These are phyloP conservation scores for Monosporozyma yasuniensis DNA, from an alignment of 805 yeast species.

Conservation along the genomic window DNA sequence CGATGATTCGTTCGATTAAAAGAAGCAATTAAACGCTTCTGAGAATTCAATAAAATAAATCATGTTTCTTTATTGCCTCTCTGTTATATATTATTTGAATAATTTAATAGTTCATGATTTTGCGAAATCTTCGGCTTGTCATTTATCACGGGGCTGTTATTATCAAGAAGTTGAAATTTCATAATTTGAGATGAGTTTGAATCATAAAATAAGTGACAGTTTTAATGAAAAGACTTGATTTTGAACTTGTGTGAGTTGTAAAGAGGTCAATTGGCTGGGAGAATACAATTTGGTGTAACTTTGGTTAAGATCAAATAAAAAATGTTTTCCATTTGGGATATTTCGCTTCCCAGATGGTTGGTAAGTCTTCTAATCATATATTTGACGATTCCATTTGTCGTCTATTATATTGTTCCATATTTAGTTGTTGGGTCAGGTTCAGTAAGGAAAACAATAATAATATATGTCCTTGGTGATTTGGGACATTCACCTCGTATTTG, in stretches of 20 bases:
- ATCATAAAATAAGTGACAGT: neutral
- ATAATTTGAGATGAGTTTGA: neutral
- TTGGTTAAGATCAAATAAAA: too few relatives aligned
- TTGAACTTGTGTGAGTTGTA: neutral
- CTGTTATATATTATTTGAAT: neutral
- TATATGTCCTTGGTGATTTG: slow-evolving; percentile 84
- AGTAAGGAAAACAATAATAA: slow-evolving; percentile 48
- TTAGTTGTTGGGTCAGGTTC: slow-evolving; percentile 30
- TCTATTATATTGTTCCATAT: slow-evolving; percentile 30
- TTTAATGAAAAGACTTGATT: neutral
- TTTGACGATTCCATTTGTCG: slow-evolving; percentile 32
- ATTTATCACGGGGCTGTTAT: neutral
- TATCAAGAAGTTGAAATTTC: neutral
- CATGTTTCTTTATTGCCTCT: neutral
- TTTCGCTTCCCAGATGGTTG: slow-evolving; percentile 5
- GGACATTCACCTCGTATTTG: slow-evolving; percentile 95
- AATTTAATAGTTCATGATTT: neutral
- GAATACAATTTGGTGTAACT: too few relatives aligned
- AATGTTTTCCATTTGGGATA: neutral
- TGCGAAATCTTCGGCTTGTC: neutral
- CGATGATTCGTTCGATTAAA: neutral
- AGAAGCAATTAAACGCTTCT: neutral
- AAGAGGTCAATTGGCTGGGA: neutral
- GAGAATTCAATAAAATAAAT: neutral
- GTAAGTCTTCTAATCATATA: slow-evolving; percentile 32